Evolutionary conservation across 2,329 filamentous ascomycete genomes (phyloP), one percentile per base, ranked within the genome.

Genomic region (Alternaria sp.): DNA sequence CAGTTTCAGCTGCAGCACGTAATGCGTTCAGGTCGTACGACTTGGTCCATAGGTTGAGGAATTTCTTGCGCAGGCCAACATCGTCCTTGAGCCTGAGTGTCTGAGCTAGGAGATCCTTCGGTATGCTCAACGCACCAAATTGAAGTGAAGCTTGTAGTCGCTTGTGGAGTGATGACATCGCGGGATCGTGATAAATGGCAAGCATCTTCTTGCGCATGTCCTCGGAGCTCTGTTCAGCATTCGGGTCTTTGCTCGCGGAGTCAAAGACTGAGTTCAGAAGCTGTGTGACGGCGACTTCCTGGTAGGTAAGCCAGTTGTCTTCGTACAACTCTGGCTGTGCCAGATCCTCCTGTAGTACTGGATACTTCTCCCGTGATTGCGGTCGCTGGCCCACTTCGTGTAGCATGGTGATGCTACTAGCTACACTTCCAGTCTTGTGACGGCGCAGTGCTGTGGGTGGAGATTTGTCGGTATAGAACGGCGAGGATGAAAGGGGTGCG

Each of bases 241-340:
- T 71, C 3, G 65, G 61, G 51, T 69, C 62, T 36, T 61, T 66
- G 39, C 46, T 63, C 0, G 77, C 72, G 4, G 78, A 71, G 34
- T 81, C 73, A 64, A 87, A 85, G 46, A 88, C 74, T 13, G 78
- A 78, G 70, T 89, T 89, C 45, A 86, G 72, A 6, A 88, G 77
- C 67, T 88, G 86, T 0, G 85, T 85, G 42, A 89, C 82, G 36
- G 85, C 83, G 23, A 84, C 77, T 68, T 89, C 86, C 67, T 89
- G 86, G 60, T 88, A 83, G 11, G 78, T 80, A 36, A 89, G 82
- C 86, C 86, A 89, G 55, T 83, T 80, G 44, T 88, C 85, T 66
- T 88, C 86, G 69, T 88, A 88, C 62, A 89, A 78, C 52, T 83
- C 80, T n/a, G 85, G 80, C 46, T 83, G 82, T 2, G 78, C 75